Evolutionary conservation across 345 rosid species (phyloP), one percentile per base, ranked within the genome.

Genomic region (Hibiscus mutabilis): DNA sequence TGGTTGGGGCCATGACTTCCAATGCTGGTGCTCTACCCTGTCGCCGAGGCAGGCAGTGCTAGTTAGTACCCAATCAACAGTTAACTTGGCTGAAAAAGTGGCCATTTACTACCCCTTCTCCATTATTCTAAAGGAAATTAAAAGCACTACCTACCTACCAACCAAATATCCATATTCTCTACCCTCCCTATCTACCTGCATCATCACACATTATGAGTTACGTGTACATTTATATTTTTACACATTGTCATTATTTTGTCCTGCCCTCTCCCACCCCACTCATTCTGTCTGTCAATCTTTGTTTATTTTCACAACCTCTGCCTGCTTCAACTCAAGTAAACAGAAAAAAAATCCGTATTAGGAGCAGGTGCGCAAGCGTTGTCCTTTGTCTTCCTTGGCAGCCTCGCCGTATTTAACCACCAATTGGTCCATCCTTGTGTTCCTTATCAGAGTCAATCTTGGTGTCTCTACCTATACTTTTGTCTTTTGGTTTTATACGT

Each of bases 351-450:
- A 44, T 19, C 62, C 66, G 69, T 61, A 52, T 21, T 60, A 60
- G 82, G 64, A 80, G 86, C 81, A 79, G 85, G 93, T 69, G 73
- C 86, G 74, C 90, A 90, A 90, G 95, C 82, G 95, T 92, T 92
- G 98, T 70, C 78, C 82, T 22, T 4, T 16, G 18, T 4, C 24
- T 22, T 14, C 6, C n/a, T 44, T n/a, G 16, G 37, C 44, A 60
- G 58, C 68, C 59, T 27, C 79, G 19, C 58, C 52, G 1, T 21
- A 73, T 66, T 61, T 3, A 29, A 73, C 85, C 47, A 35, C 73
- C 66, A 66, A 56, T 74, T 66, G 15, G 37, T 35, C 8, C 40
- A 35, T 35, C 9, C 40, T 35, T 35, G 40, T 35, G 40, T 35
- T 35, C 40, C 9, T 3, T 35, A 35, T 35, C 40, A 68, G 72